Percentiles rank a stretch among this genome's conserved stretches.
These are phyloP conservation scores for Aurinia saxatilis DNA, from an alignment of 345 rosid genomes.

Conservation along the genomic window DNA sequence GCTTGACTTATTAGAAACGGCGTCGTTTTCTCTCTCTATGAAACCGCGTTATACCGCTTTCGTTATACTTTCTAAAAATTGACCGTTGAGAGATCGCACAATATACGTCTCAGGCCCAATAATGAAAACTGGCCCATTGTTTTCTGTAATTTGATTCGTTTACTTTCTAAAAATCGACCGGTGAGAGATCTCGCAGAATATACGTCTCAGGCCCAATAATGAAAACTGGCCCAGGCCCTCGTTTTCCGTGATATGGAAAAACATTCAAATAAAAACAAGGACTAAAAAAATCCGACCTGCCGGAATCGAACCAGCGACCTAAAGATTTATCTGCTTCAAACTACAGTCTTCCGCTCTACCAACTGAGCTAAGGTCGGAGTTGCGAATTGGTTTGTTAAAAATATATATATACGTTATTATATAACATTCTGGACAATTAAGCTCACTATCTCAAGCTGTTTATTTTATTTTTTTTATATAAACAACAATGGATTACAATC, in stretches of 20 bases:
- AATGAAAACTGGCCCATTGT: no score
- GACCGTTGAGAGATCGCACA: neutral
- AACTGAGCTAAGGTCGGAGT: slow-evolving; percentile 77
- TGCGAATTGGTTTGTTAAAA: fast-evolving
- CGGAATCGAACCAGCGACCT: slow-evolving; percentile 7
- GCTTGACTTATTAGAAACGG: neutral
- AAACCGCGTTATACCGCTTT: slow-evolving; percentile 11
- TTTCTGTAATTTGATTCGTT: neutral
- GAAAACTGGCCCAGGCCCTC: no score
- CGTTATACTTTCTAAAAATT: neutral
- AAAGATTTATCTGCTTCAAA: neutral
- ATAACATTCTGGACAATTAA: neutral
- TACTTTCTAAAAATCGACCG: neutral
- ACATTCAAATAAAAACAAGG: neutral
- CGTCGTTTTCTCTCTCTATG: neutral
- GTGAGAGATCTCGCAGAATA: neutral
- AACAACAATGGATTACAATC: no score
- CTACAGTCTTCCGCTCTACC: slow-evolving; percentile 92
- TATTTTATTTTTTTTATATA: no score
- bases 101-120: neutral
- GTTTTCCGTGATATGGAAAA: no score
- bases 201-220: neutral
- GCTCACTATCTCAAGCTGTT: no score
- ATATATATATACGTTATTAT: neutral
- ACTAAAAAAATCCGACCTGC: neutral